phyloP scores from a whole-genome alignment of 805 yeast genomes.

The Ogataea trehalophila region DNA sequence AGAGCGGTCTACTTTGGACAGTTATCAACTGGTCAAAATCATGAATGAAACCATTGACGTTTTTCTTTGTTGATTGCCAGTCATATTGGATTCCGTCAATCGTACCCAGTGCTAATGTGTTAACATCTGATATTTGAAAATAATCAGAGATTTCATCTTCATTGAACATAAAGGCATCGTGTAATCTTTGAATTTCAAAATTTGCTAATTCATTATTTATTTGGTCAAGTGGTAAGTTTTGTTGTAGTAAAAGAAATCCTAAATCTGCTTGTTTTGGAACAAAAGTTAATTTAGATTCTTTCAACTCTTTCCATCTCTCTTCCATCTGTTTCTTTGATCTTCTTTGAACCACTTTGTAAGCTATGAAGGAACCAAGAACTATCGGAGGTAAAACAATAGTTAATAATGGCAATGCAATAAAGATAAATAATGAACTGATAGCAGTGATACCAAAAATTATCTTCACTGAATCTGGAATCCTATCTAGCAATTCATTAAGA shows the following conservation, averaged over 20 bases:
- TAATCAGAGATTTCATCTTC: conserved; percentile 26
- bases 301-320: conserved; percentile 20
- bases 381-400: conserved; percentile 30
- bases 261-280: conserved; percentile 11
- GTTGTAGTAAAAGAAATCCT: conserved; percentile 11
- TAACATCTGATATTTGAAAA: conserved; percentile 18
- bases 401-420: conserved; percentile 30
- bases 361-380: conserved; percentile 22
- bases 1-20: conserved; percentile 25
- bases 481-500: conserved; percentile 14
- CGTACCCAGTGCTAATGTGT: conserved; percentile 26
- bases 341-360: conserved; percentile 11
- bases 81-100: conserved; percentile 27
- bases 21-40: conserved; percentile 24
- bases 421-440: conserved; percentile 24
- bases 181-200: conserved; percentile 27
- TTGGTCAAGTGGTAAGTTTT: conserved; percentile 19
- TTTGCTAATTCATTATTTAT: conserved; percentile 26
- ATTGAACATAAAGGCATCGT: conserved; percentile 28
- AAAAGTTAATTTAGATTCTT: conserved; percentile 23
- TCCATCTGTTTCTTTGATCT: conserved; percentile 12
- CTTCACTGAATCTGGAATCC: conserved; percentile 29
- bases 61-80: conserved; percentile 15
- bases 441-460: conserved; percentile 22
- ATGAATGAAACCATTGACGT: conserved; percentile 16